Conservation (phyloP, 129 eudicot genomes). For the Flaveria bidentis region DNA sequence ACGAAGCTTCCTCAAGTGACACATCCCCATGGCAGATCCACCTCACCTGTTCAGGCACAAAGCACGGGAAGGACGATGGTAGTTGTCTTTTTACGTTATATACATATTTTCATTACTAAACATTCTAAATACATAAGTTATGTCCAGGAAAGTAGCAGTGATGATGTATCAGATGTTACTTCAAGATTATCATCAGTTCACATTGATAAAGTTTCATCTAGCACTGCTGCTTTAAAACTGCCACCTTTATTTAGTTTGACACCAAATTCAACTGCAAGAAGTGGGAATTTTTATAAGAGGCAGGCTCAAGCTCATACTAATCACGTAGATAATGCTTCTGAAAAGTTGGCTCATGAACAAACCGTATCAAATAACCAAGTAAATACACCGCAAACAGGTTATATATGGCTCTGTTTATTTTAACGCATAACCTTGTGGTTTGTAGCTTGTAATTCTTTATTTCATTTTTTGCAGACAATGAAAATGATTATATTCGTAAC, state of each 20-base stretch:
- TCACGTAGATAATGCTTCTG: conserved; percentile 48
- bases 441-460: conserved; percentile 19
- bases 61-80: conserved; percentile 84
- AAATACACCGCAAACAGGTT: conserved; percentile 73
- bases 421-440: background rate
- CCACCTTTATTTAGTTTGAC: conserved; percentile 90
- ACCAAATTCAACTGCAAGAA: conserved; percentile 80
- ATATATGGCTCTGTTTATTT: conserved; percentile 14
- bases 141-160: conserved; percentile 65
- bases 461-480: conserved; percentile 49
- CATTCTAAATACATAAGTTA: conserved; percentile 17
- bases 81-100: conserved; percentile 15
- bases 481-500: conserved; percentile 58
- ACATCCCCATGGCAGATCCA: conserved; percentile 53
- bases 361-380: conserved; percentile 52
- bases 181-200: conserved; percentile 70
- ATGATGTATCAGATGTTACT: conserved; percentile 69
- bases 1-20: conserved; percentile 60
- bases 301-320: conserved; percentile 48
- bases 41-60: conserved; percentile 72
- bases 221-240: conserved; percentile 73
- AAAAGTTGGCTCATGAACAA: conserved; percentile 51
- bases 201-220: conserved; percentile 70
- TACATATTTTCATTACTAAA: background rate
- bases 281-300: conserved; percentile 67